Evolutionary conservation across 164 flowering plant species (phyloP), one percentile per base, ranked within the genome.

Genomic region (Tetracentron sinense): DNA sequence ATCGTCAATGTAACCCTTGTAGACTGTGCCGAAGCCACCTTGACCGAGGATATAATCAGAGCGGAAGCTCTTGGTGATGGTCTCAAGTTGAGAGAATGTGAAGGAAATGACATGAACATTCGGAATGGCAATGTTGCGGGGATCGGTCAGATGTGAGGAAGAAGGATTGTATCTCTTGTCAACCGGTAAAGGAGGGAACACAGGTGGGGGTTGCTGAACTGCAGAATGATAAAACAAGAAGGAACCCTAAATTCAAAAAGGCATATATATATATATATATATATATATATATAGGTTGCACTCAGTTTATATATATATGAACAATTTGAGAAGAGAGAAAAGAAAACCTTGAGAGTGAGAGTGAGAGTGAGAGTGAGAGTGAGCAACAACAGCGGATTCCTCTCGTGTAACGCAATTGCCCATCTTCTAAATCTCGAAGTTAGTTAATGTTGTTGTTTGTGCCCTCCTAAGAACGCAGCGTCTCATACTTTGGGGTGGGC

Each of bases 21-120:
- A 95, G 23, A 95, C 99, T 1, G 94, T 88, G 2, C 99, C 99
- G 69, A 95, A 95, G 8, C 99, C 97, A 27, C 99, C 99, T 65
- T 91, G 96, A 0, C 99, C 99, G 1, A 95, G 86, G 64, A 95
- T 83, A 65, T 94, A 94, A 67, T 91, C 99, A 0, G 90, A 77
- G 28, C 97, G 88, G 76, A 91, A 94, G 74, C 99, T 91, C 87
- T 94, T 91, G 29, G 99, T 94, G 58, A 94, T 91, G 42, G 96
- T 91, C 77, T 94, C 99, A 1, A 94, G 88, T 72, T 94, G 97
- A 61, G 77, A 91, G 31, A 94, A 72, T 0, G 96, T 83, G 60
- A 94, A 94, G 27, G 96, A 77, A 27, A 91, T 91, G 5, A 91
- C 93, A 60, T 90, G 83, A 20, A 90, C 86, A 48, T 89, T 90